Evolutionary conservation across 345 rosid genomes (phyloP).

Genomic region (Toxicodendron radicans): DNA sequence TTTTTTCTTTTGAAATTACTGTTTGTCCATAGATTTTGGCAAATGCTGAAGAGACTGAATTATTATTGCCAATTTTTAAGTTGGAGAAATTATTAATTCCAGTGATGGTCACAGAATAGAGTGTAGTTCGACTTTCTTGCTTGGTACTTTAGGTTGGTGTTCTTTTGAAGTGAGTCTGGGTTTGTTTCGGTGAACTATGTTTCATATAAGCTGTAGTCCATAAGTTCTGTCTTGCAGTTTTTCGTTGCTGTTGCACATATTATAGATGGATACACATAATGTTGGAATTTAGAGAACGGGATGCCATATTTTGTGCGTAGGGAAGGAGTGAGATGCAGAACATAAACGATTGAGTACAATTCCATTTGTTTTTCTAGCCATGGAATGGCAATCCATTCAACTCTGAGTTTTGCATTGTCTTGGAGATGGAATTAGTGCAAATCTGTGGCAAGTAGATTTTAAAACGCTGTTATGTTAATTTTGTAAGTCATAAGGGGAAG

Average conservation of each 20-base stretch:
- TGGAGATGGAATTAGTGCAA: background rate
- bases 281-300: background rate
- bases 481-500: background rate
- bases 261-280: background rate
- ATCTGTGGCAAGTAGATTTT: background rate
- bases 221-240: background rate
- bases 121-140: background rate
- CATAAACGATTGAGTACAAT: background rate
- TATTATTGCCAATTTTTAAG: background rate
- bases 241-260: background rate
- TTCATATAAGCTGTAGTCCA: background rate
- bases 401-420: too few species aligned
- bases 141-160: slow-evolving; percentile 4
- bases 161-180: background rate
- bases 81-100: background rate
- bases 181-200: slow-evolving; percentile 6
- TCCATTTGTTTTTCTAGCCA: background rate
- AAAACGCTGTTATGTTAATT: background rate
- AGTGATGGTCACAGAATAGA: background rate
- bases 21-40: background rate
- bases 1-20: background rate
- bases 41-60: background rate
- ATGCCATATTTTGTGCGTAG: background rate
- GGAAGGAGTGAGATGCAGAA: background rate
- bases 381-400: too few species aligned